These are phyloP conservation scores for Epichloe gansuensis DNA, from an alignment of 2,329 filamentous ascomycete genomes.

Conservation along the genomic window DNA sequence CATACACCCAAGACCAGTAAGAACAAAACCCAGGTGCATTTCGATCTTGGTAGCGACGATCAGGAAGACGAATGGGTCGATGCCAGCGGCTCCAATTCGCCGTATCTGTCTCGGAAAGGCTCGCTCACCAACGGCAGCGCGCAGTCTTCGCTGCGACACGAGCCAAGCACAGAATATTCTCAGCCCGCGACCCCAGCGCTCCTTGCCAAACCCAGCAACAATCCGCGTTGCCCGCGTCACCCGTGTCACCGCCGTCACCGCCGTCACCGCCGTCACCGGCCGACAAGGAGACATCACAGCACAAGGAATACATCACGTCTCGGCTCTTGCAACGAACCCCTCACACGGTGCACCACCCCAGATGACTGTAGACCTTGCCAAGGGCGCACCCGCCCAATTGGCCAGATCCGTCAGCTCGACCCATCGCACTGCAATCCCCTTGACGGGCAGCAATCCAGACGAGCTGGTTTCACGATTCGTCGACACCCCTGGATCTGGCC, in stretches of 20 bases:
- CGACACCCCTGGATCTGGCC: slow-evolving; percentile 35
- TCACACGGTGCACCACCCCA: slow-evolving; percentile 50
- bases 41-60: slow-evolving; percentile 45
- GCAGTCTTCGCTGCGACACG: slow-evolving; percentile 32
- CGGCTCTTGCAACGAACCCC: slow-evolving; percentile 53
- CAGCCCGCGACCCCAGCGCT: slow-evolving; percentile 23
- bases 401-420: slow-evolving; percentile 20
- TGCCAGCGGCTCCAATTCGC: slow-evolving; percentile 50
- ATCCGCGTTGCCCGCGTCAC: not conserved
- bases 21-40: slow-evolving; percentile 45
- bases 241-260: slow-evolving; percentile 4
- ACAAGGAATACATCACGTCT: slow-evolving; percentile 56
- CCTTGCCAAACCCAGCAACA: slow-evolving; percentile 6
- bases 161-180: slow-evolving; percentile 20
- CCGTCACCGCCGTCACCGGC: slow-evolving; percentile 11
- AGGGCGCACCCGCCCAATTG: slow-evolving; percentile 26
- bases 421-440: slow-evolving; percentile 16
- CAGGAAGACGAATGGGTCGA: slow-evolving; percentile 53
- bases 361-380: slow-evolving; percentile 46
- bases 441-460: slow-evolving; percentile 26
- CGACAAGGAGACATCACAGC: slow-evolving; percentile 32
- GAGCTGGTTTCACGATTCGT: slow-evolving; percentile 50
- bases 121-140: slow-evolving; percentile 36
- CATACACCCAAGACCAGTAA: slow-evolving; percentile 30
- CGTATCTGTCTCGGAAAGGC: slow-evolving; percentile 35